Evolutionary conservation across 345 rosid species (phyloP).

Genomic region (Anastatica hierochuntica): DNA sequence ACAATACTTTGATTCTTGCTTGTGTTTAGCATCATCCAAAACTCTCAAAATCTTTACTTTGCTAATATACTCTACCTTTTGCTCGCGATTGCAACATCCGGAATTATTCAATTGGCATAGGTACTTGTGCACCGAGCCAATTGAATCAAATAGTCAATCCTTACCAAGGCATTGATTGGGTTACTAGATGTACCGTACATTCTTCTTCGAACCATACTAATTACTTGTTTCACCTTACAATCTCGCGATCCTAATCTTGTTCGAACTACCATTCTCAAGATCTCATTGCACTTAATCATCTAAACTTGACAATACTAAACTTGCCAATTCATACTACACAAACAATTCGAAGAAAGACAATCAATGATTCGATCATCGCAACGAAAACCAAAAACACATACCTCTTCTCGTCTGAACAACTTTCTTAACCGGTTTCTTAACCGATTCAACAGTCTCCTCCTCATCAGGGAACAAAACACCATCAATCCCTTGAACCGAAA

Average conservation of each 20-base stretch:
- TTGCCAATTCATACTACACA: not conserved
- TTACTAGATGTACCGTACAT: not conserved
- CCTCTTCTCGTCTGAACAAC: conserved; percentile 77
- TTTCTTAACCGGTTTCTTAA: conserved; percentile 42
- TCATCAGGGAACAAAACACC: conserved; percentile 53
- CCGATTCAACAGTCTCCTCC: conserved; percentile 26
- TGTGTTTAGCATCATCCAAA: not conserved
- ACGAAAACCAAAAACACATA: no score
- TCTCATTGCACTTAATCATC: conserved; percentile 1
- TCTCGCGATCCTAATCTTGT: no score
- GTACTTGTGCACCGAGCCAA: not conserved
- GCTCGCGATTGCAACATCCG: not conserved
- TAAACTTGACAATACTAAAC: not conserved
- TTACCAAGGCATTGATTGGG: not conserved
- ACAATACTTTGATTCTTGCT: not conserved
- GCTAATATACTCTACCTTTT: not conserved
- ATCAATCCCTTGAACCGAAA: conserved; percentile 73
- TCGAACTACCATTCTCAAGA: conserved; percentile 1
- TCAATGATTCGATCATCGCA: not conserved
- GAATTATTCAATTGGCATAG: not conserved
- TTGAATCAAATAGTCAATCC: not conserved
- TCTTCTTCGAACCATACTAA: not conserved
- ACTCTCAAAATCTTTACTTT: not conserved
- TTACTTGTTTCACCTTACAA: no score
- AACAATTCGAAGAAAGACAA: not conserved